Evolutionary conservation across 2,329 filamentous ascomycete genomes (phyloP), one percentile per base, ranked within the genome.

Genomic region (Chaetomiaceae sp.): DNA sequence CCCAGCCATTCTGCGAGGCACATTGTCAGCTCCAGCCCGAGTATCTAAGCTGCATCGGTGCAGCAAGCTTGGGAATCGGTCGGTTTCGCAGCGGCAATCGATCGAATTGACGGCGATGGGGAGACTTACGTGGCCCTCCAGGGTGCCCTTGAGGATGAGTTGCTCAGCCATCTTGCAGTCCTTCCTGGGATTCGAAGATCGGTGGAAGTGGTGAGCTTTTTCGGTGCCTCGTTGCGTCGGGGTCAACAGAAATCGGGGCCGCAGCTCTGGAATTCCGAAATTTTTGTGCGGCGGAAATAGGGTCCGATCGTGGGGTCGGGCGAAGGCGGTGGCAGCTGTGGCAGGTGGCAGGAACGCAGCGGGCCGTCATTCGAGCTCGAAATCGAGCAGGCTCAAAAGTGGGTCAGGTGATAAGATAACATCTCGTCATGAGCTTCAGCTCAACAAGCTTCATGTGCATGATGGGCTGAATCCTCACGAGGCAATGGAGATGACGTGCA

Each of bases 131-230:
- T 97, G 92, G 86, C 92, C 92, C 87, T 94, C 89, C 77, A 95
- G 89, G 83, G 89, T 94, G 76, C 90, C 90, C 83, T 92, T 91
- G 79, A 94, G 87, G 81, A 95, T 90, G 76, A 94, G 82, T 84
- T 92, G 88, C 84, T 94, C 89, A 82, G 88, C 86, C 89, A 94
- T 94, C 70, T 70, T 76, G 72, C 67, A 54, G 60, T 63, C 61
- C 61, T 63, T 62, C 59, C 71, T 72, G 70, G 63, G 63, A 69
- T 71, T 66, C 65, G 68, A 70, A 69, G 68, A 70, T 73, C 61
- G 63, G 63, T 70, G 71, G 67, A 64, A 67, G 69, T 63, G 63
- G 62, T 63, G 67, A 65, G 64, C 61, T 58, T 56, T 53, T 57
- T 60, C 56, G 56, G 56, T 61, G 61, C 60, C 59, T 61, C 57